These are phyloP conservation scores for Rhodosporidiobolus odoratus DNA, from an alignment of 768 basidiomycete genomes.

Conservation along the genomic window DNA sequence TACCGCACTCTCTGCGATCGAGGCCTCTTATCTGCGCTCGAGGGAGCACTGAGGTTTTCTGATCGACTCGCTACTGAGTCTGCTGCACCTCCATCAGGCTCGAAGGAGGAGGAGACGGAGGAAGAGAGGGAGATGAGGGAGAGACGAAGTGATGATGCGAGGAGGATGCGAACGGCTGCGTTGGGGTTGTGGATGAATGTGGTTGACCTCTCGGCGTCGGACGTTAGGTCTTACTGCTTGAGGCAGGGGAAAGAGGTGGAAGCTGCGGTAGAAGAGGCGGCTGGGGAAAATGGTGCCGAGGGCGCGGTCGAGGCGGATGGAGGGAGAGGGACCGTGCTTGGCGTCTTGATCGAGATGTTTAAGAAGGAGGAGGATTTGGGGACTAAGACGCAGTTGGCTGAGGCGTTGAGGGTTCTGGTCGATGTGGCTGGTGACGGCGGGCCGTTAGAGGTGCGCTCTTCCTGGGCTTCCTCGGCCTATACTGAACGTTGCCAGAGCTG, in stretches of 20 bases:
- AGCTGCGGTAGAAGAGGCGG: background rate
- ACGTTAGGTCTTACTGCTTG: constrained; percentile 74
- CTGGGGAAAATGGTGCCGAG: constrained; percentile 48
- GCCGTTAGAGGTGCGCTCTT: constrained; percentile 42
- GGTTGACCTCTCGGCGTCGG: constrained; percentile 83
- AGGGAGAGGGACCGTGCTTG: constrained; percentile 53
- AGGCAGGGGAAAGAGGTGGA: constrained; percentile 25
- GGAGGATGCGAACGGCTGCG: constrained; percentile 68
- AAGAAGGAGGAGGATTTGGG: constrained; percentile 75
- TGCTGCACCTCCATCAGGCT: too few relatives aligned
- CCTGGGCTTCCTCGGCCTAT: constrained; percentile 1
- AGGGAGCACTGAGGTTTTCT: constrained; percentile 73
- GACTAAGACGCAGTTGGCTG: constrained; percentile 83
- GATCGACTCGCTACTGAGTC: constrained; percentile 42
- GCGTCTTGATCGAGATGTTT: constrained; percentile 70
- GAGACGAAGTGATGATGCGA: constrained; percentile 51
- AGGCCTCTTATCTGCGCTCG: constrained; percentile 81
- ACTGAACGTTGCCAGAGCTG: constrained; percentile 28
- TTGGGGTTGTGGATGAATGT: constrained; percentile 79
- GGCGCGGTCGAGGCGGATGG: background rate
- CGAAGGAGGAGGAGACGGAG: too few relatives aligned
- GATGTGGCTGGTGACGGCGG: constrained; percentile 59
- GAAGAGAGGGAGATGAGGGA: constrained; percentile 39
- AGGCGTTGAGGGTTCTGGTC: constrained; percentile 73
- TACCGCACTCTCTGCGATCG: constrained; percentile 83